Conservation (phyloP, 2,329 filamentous ascomycete genomes). For the Xylariaceae sp. region DNA sequence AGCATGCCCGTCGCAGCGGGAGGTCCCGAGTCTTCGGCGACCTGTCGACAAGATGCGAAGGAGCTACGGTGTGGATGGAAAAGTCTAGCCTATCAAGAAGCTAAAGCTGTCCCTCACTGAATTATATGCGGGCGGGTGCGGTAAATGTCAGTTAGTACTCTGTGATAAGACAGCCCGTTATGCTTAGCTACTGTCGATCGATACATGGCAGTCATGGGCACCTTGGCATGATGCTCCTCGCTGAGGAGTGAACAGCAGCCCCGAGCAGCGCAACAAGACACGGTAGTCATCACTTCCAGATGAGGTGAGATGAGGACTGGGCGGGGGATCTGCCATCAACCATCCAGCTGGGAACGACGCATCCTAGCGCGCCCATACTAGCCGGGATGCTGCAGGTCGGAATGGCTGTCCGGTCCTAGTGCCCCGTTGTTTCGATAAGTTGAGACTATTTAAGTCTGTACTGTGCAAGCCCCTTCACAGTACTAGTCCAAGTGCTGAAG, state of each 20-base stretch:
- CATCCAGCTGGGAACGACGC: constrained; percentile 37
- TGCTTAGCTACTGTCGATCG: too few species aligned
- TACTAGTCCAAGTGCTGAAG: constrained; percentile 14
- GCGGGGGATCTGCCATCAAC: constrained; percentile 38
- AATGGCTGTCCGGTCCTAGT: constrained; percentile 19
- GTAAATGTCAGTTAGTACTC: too few species aligned
- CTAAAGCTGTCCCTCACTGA: too few species aligned
- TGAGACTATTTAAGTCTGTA: neutral
- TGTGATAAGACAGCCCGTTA: too few species aligned
- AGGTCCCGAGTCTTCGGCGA: constrained; percentile 4
- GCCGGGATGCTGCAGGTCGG: constrained; percentile 24
- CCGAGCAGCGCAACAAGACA: neutral
- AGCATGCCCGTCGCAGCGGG: constrained; percentile 5
- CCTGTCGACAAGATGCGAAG: neutral
- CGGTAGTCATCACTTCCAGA: constrained; percentile 9
- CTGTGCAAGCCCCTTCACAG: neutral
- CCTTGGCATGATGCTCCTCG: too few species aligned
- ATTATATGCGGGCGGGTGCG: too few species aligned
- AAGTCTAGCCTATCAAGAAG: too few species aligned
- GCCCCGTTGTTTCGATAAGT: constrained; percentile 24
- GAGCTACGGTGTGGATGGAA: too few species aligned
- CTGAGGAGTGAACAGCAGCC: neutral
- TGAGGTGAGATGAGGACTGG: constrained; percentile 16
- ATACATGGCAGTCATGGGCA: too few species aligned
- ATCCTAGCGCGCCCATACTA: constrained; percentile 8